Conservation (phyloP, 2,329 filamentous ascomycete species). For the Passalora sequoiae region DNA sequence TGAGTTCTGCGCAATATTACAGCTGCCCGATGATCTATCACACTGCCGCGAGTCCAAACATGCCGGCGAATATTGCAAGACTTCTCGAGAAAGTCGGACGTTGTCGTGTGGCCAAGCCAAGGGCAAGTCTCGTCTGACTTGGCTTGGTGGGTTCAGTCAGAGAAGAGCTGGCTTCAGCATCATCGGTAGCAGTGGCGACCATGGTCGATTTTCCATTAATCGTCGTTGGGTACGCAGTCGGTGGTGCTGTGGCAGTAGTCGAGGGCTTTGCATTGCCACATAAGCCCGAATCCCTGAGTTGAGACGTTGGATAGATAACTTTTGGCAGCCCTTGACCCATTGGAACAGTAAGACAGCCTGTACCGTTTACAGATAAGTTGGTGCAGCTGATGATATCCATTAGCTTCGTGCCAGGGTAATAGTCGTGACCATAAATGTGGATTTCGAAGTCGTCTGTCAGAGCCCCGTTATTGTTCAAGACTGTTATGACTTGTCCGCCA, state of each 20-base stretch:
- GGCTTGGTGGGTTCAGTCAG: constrained; percentile 2
- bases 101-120: constrained; percentile 3
- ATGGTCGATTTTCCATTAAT: constrained; percentile 5
- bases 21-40: not conserved
- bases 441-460: constrained; percentile 33
- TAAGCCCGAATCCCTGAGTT: constrained; percentile 24
- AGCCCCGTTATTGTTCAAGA: constrained; percentile 41
- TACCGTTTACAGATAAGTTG: constrained; percentile 23
- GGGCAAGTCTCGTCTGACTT: constrained; percentile 5
- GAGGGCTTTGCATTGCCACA: constrained; percentile 17
- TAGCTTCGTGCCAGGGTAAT: constrained; percentile 24
- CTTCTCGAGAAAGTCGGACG: not conserved
- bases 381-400: constrained; percentile 35
- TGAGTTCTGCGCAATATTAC: not conserved
- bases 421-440: constrained; percentile 32
- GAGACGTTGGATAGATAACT: constrained; percentile 29
- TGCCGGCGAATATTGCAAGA: not conserved
- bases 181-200: constrained; percentile 1
- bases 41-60: not conserved
- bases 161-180: not conserved
- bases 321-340: constrained; percentile 36
- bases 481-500: constrained; percentile 40
- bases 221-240: constrained; percentile 8
- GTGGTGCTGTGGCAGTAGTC: not conserved
- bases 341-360: constrained; percentile 28